Percentiles rank a stretch among this genome's conserved stretches.
Evolutionary conservation across 495 filamentous ascomycete genomes (phyloP).

Genomic region (Hypoxylon fuscum): DNA sequence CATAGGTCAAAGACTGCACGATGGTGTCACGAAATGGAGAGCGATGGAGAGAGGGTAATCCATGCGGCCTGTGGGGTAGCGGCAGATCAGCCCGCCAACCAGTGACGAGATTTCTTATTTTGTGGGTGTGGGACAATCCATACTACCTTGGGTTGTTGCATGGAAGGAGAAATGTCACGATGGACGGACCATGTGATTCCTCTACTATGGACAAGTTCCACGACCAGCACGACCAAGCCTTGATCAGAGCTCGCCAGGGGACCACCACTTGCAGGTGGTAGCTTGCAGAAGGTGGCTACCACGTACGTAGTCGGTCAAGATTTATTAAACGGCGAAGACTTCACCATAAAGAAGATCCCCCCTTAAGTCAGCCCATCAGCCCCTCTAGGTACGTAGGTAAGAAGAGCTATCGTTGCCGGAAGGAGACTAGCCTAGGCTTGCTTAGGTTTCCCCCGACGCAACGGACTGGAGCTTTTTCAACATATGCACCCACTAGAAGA

Average conservation of each 20-base stretch:
- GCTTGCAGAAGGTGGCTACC: no score
- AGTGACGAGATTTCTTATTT: slow-evolving; percentile 4
- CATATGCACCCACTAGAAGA: background rate
- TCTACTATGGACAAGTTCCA: background rate
- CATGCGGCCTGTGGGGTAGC: slow-evolving; percentile 33
- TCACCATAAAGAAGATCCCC: background rate
- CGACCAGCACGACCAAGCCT: background rate
- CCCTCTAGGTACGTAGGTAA: no score
- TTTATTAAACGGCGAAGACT: no score
- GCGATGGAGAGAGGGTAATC: no score
- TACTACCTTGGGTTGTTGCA: no score
- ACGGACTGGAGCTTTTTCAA: no score
- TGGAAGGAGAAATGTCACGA: slow-evolving; percentile 21
- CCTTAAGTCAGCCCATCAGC: no score
- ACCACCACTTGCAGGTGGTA: no score
- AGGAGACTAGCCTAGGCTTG: background rate
- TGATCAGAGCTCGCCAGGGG: background rate
- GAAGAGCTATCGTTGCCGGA: slow-evolving; percentile 3
- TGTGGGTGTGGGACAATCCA: slow-evolving; percentile 3
- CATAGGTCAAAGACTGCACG: slow-evolving; percentile 18
- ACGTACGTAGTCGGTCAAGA: no score
- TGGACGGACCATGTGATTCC: slow-evolving; percentile 39
- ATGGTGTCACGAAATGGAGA: slow-evolving; percentile 37
- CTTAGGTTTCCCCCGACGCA: slow-evolving; percentile 8
- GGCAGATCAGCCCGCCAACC: slow-evolving; percentile 37